Base-by-base conservation (phyloP, 2,329 filamentous ascomycete genomes). In the Epichloe gansuensis region DNA sequence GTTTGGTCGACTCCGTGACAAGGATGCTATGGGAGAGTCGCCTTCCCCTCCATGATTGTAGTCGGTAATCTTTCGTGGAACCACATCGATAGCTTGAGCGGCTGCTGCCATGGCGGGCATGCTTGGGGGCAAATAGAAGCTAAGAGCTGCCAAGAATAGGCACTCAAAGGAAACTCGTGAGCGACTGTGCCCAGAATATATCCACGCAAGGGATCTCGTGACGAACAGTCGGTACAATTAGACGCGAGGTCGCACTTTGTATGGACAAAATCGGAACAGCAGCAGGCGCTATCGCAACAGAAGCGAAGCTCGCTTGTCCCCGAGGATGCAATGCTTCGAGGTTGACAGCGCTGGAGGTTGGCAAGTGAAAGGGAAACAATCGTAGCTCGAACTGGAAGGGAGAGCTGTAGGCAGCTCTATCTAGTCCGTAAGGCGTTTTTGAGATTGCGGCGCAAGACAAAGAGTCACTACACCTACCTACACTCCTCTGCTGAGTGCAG, bases 1-100 rank as follows among this genome's bases (percentile, higher is more conserved):
- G 27, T 66, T 61, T 25, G 62, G 59, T 45, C 64, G 62, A 51
- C 59, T 66, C 21, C 58, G 58, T 31, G 61, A 57, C 43, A 60
- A 57, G 21, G 58, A 46, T 46, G 53, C 36, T n/a, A 58, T 53
- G 34, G 57, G 51, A 38, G 55, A 47, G 4, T 59, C 58, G 43
- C 53, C 54, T 36, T 54, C 46, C 23, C 57, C 44, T 23, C 49
- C 49, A 17, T 43, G 3, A 21, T n/a, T 41, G 31, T 51, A 27
- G 40, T 17, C 44, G 21, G 34, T 35, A 13, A 15, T 38, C 7
- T 49, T 52, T 21, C 34, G 52, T 35, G 53, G 35, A 23, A 50
- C 38, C 45, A 52, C 49, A 25, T 57, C 47, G 17, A 56, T 51
- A 38, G 64, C 53, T 43, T 63, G 56, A 36, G 59, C 52, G 47